Percentiles rank a stretch among this genome's conserved stretches.
These are phyloP conservation scores for Mycoemilia scoparia DNA, from an alignment of 192 early-diverging fungal genomes.

Conservation along the genomic window DNA sequence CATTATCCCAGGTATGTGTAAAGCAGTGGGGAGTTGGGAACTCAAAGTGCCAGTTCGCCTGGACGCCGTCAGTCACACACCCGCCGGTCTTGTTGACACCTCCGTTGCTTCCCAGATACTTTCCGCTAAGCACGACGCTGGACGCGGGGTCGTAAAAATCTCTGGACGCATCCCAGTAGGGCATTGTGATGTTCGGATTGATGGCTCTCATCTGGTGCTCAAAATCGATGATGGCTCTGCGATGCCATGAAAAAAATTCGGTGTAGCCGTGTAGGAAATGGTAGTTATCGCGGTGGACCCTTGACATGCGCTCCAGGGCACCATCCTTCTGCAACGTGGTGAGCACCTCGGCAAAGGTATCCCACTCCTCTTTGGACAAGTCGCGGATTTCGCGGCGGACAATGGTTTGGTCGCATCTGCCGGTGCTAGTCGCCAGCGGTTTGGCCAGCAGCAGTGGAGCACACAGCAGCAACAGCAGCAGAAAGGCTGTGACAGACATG, in stretches of 20 bases:
- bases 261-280: slow-evolving; percentile 2
- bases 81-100: slow-evolving; percentile 22
- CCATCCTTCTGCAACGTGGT: no score
- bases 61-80: slow-evolving; percentile 21
- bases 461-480: no score
- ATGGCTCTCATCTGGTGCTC: slow-evolving; percentile 11
- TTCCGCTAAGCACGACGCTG: slow-evolving; percentile 13
- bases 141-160: slow-evolving; percentile 27
- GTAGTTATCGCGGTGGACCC: no score
- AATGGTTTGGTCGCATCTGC: slow-evolving; percentile 5
- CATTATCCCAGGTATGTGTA: slow-evolving; percentile 11
- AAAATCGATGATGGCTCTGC: slow-evolving; percentile 8
- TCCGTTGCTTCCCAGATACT: slow-evolving; percentile 19
- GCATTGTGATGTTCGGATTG: slow-evolving; percentile 21
- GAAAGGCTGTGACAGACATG: no score
- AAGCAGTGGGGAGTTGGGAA: slow-evolving; percentile 26
- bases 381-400: no score
- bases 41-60: slow-evolving; percentile 14
- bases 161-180: slow-evolving; percentile 40
- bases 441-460: no score
- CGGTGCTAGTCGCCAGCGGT: no score
- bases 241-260: slow-evolving; percentile 19
- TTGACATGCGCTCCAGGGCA: no score
- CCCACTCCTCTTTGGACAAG: no score
- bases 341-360: no score